Base-by-base conservation (phyloP, 2,329 filamentous ascomycete species). In the Diplodia seriata region DNA sequence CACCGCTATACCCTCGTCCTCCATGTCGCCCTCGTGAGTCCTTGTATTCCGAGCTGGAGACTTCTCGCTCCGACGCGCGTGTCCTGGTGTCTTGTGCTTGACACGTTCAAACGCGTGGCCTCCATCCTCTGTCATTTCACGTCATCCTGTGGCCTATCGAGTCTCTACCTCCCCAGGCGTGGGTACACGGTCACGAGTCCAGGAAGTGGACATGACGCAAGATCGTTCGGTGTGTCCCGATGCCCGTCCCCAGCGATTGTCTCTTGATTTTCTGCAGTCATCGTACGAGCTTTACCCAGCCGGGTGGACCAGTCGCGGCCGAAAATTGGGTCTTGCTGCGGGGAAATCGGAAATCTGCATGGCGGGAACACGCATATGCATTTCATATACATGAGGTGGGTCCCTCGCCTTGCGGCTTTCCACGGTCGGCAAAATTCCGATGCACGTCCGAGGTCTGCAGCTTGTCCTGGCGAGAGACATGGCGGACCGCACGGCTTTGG, bases 181-280 rank as follows among this genome's bases (percentile, higher is more conserved):
- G 43, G 29, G 1, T 31, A 63, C 47, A 18, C 14, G 9, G 12
- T 62, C 43, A 50, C 18, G 15, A 50, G 14, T 36, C 26, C 11
- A 20, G 1, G 11, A 51, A 12, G 23, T 12, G 9, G 36, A 38
- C 14, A 36, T 63, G 59, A 63, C 47, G 47, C 31, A 51, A 51
- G 9, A 5, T n/a, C 31, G 26, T 15, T 20, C 20, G 23, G 26
- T 4, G 18, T 20, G 23, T 38, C 3, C 54, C 29, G n/a, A 33
- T 15, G 47, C 29, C 23, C 15, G 20, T 23, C 3, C n/a, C 20
- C 43, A 29, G 26, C 23, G n/a, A 29, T 29, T 50, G 12, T 20
- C 57, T 50, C 26, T 62, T n/a, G 20, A 51, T 26, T 51, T 50
- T 51, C 59, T 63, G 47, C 43, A 63, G 11, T 38, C n/a, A 63